A percentile compares a stretch with the other conserved stretches of the same genome.
Evolutionary conservation across 495 filamentous ascomycete species (phyloP).

Genomic region (Bacidia gigantensis): DNA sequence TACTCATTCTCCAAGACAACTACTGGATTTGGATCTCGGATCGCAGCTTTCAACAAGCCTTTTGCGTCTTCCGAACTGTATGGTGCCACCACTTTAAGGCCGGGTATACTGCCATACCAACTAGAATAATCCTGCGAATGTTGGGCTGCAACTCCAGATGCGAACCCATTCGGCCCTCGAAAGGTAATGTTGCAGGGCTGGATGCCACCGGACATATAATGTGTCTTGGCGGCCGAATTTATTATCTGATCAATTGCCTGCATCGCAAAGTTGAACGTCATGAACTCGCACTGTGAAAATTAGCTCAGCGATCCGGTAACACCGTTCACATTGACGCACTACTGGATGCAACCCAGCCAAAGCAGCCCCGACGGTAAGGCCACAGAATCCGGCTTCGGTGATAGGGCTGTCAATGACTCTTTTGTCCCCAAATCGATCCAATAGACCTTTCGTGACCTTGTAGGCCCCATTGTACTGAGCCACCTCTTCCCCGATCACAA

Average conservation of each 20-base stretch:
- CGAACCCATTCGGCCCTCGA: slow-evolving; percentile 97
- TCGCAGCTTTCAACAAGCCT: slow-evolving; percentile 92
- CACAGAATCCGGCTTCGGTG: slow-evolving; percentile 88
- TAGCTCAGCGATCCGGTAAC: slow-evolving; percentile 1
- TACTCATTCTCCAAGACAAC: slow-evolving; percentile 92
- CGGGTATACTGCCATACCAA: slow-evolving; percentile 97
- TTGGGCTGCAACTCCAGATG: slow-evolving; percentile 87
- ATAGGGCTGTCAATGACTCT: slow-evolving; percentile 96
- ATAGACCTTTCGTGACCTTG: slow-evolving; percentile 94
- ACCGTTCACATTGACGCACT: slow-evolving; percentile 39
- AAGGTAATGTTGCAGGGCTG: slow-evolving; percentile 99
- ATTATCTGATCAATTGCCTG: slow-evolving; percentile 99
- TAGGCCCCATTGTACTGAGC: slow-evolving; percentile 99
- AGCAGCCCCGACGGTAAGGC: slow-evolving; percentile 86
- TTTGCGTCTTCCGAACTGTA: slow-evolving; percentile 98
- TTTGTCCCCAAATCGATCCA: slow-evolving; percentile 95
- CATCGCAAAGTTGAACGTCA: slow-evolving; percentile 99
- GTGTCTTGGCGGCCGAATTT: slow-evolving; percentile 97
- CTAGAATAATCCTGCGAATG: slow-evolving; percentile 97
- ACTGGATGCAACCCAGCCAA: slow-evolving; percentile 88
- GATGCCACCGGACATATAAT: slow-evolving; percentile 99
- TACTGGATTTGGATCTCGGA: slow-evolving; percentile 95
- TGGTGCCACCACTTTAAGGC: slow-evolving; percentile 88
- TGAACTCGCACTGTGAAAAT: slow-evolving; percentile 77
- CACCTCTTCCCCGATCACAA: slow-evolving; percentile 93